These are phyloP conservation scores for Lipomyces sp. DNA, from an alignment of 805 yeast species.

Conservation along the genomic window DNA sequence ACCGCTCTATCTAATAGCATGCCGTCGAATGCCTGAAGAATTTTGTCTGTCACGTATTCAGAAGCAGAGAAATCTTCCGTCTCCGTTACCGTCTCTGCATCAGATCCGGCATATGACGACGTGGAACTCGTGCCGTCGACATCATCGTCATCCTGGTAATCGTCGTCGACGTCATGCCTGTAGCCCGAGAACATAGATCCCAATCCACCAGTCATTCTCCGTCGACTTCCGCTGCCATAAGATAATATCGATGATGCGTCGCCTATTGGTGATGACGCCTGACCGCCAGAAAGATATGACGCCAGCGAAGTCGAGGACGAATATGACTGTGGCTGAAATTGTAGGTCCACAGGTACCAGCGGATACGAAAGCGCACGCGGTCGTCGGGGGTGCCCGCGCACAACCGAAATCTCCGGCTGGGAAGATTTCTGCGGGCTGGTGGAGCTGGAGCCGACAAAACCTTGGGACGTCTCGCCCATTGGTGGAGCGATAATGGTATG, in stretches of 20 bases:
- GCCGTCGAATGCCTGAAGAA: conserved; percentile 34
- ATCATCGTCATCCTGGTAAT: conserved; percentile 11
- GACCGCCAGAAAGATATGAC: conserved; percentile 13
- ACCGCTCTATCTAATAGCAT: conserved; percentile 33
- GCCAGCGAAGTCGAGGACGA: conserved; percentile 18
- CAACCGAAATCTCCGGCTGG: not conserved
- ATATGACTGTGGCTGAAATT: conserved; percentile 17
- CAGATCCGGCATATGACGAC: conserved; percentile 37
- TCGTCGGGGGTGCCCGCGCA: conserved; percentile 19
- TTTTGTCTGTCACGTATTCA: conserved; percentile 33
- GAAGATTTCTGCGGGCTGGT: conserved; percentile 1
- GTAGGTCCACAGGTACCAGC: conserved; percentile 26
- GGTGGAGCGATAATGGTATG: too few species aligned
- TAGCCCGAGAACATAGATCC: conserved; percentile 1
- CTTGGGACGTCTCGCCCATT: conserved; percentile 31
- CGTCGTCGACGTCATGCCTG: conserved; percentile 8
- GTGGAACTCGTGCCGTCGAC: conserved; percentile 29
- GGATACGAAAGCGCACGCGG: conserved; percentile 34
- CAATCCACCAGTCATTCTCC: conserved; percentile 9
- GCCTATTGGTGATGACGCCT: conserved; percentile 15
- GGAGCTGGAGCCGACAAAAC: conserved; percentile 1
- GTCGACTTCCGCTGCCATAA: conserved; percentile 26
- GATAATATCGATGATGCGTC: conserved; percentile 29
- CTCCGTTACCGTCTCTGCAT: conserved; percentile 28
- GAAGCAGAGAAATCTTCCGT: conserved; percentile 28